These are phyloP conservation scores for Linum lewisii DNA, from an alignment of 345 rosid genomes.

Conservation along the genomic window DNA sequence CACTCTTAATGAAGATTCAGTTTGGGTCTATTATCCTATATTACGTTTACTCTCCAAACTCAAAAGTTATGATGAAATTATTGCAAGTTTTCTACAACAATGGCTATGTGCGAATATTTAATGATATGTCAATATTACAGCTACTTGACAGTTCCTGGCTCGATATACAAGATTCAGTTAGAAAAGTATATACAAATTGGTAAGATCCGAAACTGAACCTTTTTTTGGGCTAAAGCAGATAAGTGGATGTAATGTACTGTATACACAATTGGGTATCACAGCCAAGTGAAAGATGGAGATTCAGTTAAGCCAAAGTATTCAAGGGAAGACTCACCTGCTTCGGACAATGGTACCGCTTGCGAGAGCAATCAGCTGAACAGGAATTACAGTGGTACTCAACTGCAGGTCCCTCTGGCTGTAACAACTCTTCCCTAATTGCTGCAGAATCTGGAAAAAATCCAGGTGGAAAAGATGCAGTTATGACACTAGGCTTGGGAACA, in stretches of 20 bases:
- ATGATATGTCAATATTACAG: not conserved
- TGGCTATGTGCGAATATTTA: not conserved
- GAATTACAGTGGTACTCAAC: constrained; percentile 98
- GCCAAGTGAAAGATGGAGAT: not conserved
- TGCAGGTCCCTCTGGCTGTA: constrained; percentile 67
- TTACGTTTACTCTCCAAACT: too few species aligned
- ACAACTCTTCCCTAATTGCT: constrained; percentile 61
- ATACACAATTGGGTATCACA: too few species aligned
- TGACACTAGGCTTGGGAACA: constrained; percentile 36
- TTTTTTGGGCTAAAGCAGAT: not conserved
- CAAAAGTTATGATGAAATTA: too few species aligned
- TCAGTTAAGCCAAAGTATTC: constrained; percentile 2
- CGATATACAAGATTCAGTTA: not conserved
- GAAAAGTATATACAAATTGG: not conserved
- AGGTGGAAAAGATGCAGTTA: constrained; percentile 44
- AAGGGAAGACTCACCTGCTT: constrained; percentile 56
- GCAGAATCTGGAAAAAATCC: constrained; percentile 69
- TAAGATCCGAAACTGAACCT: not conserved
- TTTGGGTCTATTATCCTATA: too few species aligned
- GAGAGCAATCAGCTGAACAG: constrained; percentile 97
- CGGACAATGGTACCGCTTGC: constrained; percentile 98
- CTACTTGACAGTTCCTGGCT: not conserved
- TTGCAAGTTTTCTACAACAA: not conserved
- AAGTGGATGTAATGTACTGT: too few species aligned
- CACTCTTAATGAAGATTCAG: too few species aligned